These are phyloP conservation scores for Geosmithia morbida DNA, from an alignment of 2,329 filamentous ascomycete genomes.

Conservation along the genomic window DNA sequence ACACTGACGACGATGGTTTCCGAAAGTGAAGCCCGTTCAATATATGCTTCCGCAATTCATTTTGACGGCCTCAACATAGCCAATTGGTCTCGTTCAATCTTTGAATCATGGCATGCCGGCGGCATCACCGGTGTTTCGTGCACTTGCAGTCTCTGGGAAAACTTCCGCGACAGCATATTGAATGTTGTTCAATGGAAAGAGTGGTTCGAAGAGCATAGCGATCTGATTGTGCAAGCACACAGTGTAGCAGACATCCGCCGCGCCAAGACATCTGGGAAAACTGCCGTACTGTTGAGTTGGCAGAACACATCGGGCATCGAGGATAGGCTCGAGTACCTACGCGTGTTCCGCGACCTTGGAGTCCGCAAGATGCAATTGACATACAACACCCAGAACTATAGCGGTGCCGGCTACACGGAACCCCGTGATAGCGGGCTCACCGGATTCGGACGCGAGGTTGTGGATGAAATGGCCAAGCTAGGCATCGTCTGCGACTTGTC, in stretches of 20 bases:
- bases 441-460: constrained; percentile 17
- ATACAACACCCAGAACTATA: constrained; percentile 26
- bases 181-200: constrained; percentile 26
- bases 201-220: constrained; percentile 24
- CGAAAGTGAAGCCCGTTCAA: constrained; percentile 17
- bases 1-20: constrained; percentile 13
- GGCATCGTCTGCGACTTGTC: constrained; percentile 20
- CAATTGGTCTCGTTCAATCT: constrained; percentile 22
- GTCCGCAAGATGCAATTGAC: constrained; percentile 26
- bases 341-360: constrained; percentile 23
- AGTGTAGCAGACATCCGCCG: constrained; percentile 18
- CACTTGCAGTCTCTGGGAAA: constrained; percentile 23
- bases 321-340: constrained; percentile 19
- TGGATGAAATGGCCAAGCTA: constrained; percentile 17
- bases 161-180: constrained; percentile 19
- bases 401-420: constrained; percentile 22
- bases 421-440: constrained; percentile 19
- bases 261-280: constrained; percentile 19
- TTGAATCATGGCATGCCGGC: constrained; percentile 20
- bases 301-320: constrained; percentile 26
- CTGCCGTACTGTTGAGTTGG: constrained; percentile 22
- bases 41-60: constrained; percentile 20
- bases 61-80: constrained; percentile 25
- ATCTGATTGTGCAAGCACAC: constrained; percentile 22
- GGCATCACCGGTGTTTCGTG: constrained; percentile 25